phyloP scores from a whole-genome alignment of 345 rosid species.

The Populus nigra region DNA sequence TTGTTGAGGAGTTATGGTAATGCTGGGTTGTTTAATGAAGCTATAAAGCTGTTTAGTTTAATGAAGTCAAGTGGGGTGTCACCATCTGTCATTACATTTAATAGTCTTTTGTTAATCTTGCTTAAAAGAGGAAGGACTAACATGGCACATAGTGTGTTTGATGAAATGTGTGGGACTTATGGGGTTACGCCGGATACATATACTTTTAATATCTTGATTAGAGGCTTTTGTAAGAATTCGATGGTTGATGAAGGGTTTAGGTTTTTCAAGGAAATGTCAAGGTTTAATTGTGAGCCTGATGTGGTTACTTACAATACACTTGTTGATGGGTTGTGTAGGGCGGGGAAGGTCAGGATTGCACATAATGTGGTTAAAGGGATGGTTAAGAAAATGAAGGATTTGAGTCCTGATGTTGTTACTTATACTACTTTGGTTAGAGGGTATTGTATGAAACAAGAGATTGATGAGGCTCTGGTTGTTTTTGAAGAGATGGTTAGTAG shows the following conservation, averaged over 20 bases:
- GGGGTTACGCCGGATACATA: slow-evolving; percentile 70
- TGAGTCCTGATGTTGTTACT: slow-evolving; percentile 63
- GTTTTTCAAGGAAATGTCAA: slow-evolving; percentile 58
- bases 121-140: slow-evolving; percentile 68
- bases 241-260: slow-evolving; percentile 70
- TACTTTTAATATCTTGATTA: slow-evolving; percentile 67
- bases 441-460: slow-evolving; percentile 63
- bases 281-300: slow-evolving; percentile 56
- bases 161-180: slow-evolving; percentile 72
- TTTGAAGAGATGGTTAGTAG: slow-evolving; percentile 48
- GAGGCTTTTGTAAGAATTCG: slow-evolving; percentile 68
- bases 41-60: slow-evolving; percentile 50
- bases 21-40: slow-evolving; percentile 68
- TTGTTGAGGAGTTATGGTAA: slow-evolving; percentile 67
- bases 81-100: slow-evolving; percentile 68
- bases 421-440: slow-evolving; percentile 84
- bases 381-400: slow-evolving; percentile 39
- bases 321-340: slow-evolving; percentile 78
- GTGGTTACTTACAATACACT: slow-evolving; percentile 70
- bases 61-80: slow-evolving; percentile 70
- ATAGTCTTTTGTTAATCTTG: slow-evolving; percentile 54
- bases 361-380: slow-evolving; percentile 67
- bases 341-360: slow-evolving; percentile 71
- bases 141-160: slow-evolving; percentile 64
- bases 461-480: slow-evolving; percentile 59